These are phyloP conservation scores for Lentinula raphanica DNA, from an alignment of 768 basidiomycete genomes.

Conservation along the genomic window DNA sequence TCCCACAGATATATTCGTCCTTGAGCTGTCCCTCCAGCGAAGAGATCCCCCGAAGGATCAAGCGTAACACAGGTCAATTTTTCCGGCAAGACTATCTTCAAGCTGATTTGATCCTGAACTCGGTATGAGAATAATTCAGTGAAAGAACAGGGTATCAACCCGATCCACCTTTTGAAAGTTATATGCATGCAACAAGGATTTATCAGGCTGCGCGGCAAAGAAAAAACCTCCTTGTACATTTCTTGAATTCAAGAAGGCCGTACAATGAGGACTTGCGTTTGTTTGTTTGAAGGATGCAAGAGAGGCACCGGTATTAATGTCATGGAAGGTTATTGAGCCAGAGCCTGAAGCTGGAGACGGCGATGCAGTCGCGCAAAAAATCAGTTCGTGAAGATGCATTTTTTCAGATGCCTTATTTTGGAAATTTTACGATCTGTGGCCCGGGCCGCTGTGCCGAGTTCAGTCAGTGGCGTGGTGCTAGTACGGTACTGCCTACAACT, in stretches of 20 bases:
- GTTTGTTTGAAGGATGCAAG: slow-evolving; percentile 90
- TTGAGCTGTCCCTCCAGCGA: slow-evolving; percentile 82
- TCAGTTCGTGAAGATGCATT: slow-evolving; percentile 66
- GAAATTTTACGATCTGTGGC: neutral
- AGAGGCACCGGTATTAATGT: slow-evolving; percentile 69
- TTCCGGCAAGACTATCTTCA: slow-evolving; percentile 87
- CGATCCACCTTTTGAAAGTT: slow-evolving; percentile 82
- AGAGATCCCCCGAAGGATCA: slow-evolving; percentile 68
- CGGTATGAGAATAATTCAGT: neutral
- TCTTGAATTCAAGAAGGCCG: slow-evolving; percentile 61
- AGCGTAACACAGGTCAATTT: slow-evolving; percentile 77
- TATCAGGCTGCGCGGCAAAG: slow-evolving; percentile 81
- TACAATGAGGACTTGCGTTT: slow-evolving; percentile 56
- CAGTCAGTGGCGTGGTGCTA: too few species aligned
- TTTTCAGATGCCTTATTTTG: neutral
- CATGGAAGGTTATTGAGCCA: slow-evolving; percentile 72
- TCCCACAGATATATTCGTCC: slow-evolving; percentile 97
- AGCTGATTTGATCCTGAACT: slow-evolving; percentile 78
- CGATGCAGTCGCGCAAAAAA: slow-evolving; percentile 60
- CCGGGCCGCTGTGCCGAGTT: too few species aligned
- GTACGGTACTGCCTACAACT: too few species aligned
- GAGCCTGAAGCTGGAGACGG: slow-evolving; percentile 40
- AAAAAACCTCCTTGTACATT: slow-evolving; percentile 79
- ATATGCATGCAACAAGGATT: slow-evolving; percentile 85
- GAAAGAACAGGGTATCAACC: neutral